phyloP scores from a whole-genome alignment of 768 basidiomycete species.

The Lentinula boryana region DNA sequence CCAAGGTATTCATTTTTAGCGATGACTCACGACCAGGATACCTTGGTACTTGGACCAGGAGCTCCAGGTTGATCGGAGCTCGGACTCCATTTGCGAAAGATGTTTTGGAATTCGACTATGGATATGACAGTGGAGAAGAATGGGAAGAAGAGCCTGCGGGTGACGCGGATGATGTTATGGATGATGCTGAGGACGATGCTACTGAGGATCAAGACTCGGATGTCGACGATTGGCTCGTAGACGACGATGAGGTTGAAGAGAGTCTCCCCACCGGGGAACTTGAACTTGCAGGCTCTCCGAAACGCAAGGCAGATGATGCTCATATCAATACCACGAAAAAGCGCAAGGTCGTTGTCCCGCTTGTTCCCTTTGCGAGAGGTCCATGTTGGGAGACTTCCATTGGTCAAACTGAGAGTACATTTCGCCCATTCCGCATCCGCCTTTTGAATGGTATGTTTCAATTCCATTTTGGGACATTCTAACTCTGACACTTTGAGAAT shows the following conservation, averaged over 20 bases:
- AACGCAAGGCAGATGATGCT: constrained; percentile 59
- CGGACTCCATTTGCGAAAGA: constrained; percentile 82
- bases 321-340: constrained; percentile 56
- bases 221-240: constrained; percentile 72
- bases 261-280: constrained; percentile 35
- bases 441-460: constrained; percentile 70
- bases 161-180: constrained; percentile 73
- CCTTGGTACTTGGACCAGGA: constrained; percentile 90
- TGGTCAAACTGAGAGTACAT: constrained; percentile 60
- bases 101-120: constrained; percentile 74
- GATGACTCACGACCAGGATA: constrained; percentile 90
- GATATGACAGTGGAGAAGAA: constrained; percentile 91
- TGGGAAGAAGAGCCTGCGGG: constrained; percentile 89
- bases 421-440: constrained; percentile 71
- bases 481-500: not conserved
- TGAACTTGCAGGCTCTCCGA: constrained; percentile 34
- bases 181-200: constrained; percentile 59
- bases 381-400: constrained; percentile 74
- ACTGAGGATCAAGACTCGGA: constrained; percentile 68
- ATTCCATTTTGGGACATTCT: constrained; percentile 1
- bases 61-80: constrained; percentile 71
- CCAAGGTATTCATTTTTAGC: constrained; percentile 79
- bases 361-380: constrained; percentile 78
- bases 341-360: constrained; percentile 68
- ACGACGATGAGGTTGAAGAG: constrained; percentile 56